Conservation (phyloP, 2,329 filamentous ascomycete genomes). For the Diplodia scrobiculata region DNA sequence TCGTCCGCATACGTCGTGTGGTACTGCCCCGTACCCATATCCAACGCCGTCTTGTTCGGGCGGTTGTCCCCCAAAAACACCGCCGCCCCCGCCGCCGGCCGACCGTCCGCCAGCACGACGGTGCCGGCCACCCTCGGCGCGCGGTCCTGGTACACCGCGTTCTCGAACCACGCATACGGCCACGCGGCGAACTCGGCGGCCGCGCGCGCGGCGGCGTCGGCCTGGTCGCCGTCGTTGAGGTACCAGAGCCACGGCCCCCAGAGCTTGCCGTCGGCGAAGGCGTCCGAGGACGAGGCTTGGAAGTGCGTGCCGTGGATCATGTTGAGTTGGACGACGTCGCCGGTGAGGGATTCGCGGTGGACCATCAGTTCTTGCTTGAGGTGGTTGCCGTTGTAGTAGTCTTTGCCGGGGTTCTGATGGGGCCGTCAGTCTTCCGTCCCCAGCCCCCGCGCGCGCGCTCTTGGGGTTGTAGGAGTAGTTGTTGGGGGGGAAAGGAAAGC, state of each 20-base stretch:
- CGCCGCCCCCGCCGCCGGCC: constrained; percentile 52
- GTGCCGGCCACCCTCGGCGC: constrained; percentile 49
- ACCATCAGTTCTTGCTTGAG: constrained; percentile 58
- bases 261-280: constrained; percentile 44
- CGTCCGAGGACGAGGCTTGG: constrained; percentile 45
- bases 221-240: constrained; percentile 52
- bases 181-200: constrained; percentile 49
- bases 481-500: not conserved
- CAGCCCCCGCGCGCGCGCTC: not conserved
- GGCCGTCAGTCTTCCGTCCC: not conserved
- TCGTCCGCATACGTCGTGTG: constrained; percentile 53
- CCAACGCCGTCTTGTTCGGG: constrained; percentile 50
- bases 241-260: constrained; percentile 49
- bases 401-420: constrained; percentile 24
- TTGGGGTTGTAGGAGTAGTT: no score
- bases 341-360: constrained; percentile 55
- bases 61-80: constrained; percentile 56
- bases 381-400: constrained; percentile 52
- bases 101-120: constrained; percentile 52
- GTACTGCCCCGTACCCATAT: constrained; percentile 53
- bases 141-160: constrained; percentile 53
- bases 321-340: constrained; percentile 57
- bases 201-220: constrained; percentile 48
- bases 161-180: constrained; percentile 55
- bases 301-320: constrained; percentile 59